A percentile compares a stretch with the other conserved stretches of the same genome.
Evolutionary conservation across 1,284 basidiomycete genomes (phyloP).

Genomic region (Rhizoctonia solani): DNA sequence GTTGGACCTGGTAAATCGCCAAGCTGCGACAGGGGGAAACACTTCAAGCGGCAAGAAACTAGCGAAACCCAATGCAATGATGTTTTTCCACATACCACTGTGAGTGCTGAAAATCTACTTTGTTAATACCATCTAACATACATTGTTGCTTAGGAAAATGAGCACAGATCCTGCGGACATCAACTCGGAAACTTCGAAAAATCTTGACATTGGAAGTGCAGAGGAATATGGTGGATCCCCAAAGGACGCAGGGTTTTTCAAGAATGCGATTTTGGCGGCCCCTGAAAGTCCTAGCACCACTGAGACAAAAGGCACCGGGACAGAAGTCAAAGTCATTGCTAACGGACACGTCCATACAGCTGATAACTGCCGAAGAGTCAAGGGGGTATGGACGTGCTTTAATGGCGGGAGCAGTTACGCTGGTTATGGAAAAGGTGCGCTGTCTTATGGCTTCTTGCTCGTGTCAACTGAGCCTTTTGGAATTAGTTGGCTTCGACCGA

Average conservation of each 20-base stretch:
- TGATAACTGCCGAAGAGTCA: slow-evolving; percentile 83
- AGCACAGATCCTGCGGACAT: slow-evolving; percentile 61
- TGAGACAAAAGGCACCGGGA: slow-evolving; percentile 59
- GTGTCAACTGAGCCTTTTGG: not conserved
- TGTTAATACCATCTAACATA: not conserved
- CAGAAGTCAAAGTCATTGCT: slow-evolving; percentile 80
- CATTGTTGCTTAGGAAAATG: slow-evolving; percentile 58
- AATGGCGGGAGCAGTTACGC: slow-evolving; percentile 85
- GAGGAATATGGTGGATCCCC: slow-evolving; percentile 28
- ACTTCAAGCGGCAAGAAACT: slow-evolving; percentile 55
- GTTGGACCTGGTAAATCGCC: slow-evolving; percentile 23
- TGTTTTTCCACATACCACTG: slow-evolving; percentile 96
- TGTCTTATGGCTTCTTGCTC: slow-evolving; percentile 5
- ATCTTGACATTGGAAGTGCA: slow-evolving; percentile 66
- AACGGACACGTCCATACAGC: slow-evolving; percentile 89
- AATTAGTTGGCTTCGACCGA: slow-evolving; percentile 72
- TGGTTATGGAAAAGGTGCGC: slow-evolving; percentile 79
- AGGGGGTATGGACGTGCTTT: slow-evolving; percentile 93
- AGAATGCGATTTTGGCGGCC: slow-evolving; percentile 72
- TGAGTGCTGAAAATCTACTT: slow-evolving; percentile 51
- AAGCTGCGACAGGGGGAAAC: slow-evolving; percentile 5
- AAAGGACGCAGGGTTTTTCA: slow-evolving; percentile 74
- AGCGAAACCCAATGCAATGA: slow-evolving; percentile 87
- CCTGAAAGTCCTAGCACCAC: slow-evolving; percentile 48
- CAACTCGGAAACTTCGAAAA: slow-evolving; percentile 58